phyloP scores from a whole-genome alignment of 1,284 basidiomycete genomes.

The Mycosarcoma maydis region DNA sequence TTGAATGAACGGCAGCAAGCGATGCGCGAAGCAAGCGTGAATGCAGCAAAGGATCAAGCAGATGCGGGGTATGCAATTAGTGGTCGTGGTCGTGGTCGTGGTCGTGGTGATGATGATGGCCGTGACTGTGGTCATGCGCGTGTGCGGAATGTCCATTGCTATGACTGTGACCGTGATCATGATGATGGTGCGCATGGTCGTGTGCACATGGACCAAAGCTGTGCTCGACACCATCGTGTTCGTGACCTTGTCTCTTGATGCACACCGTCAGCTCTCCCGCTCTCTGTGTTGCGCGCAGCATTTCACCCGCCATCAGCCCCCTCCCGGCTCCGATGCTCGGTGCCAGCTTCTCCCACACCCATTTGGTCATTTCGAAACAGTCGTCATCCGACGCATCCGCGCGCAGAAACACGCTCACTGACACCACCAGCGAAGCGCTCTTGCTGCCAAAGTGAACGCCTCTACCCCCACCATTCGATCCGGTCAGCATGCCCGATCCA shows the following conservation, averaged over 20 bases:
- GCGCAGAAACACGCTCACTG: slow-evolving; percentile 52
- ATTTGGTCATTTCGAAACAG: slow-evolving; percentile 58
- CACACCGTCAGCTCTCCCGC: slow-evolving; percentile 62
- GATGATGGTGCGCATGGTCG: slow-evolving; percentile 38
- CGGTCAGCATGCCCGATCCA: slow-evolving; percentile 37
- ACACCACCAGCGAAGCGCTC: slow-evolving; percentile 55
- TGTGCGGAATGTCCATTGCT: slow-evolving; percentile 5
- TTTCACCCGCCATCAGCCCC: slow-evolving; percentile 55
- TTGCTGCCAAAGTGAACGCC: slow-evolving; percentile 50
- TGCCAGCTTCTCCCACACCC: slow-evolving; percentile 60
- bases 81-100: slow-evolving; percentile 12
- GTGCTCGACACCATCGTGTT: slow-evolving; percentile 33
- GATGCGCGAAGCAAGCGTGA: too few species aligned
- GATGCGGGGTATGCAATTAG: slow-evolving; percentile 1
- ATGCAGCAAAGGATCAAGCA: not conserved
- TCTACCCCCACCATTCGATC: slow-evolving; percentile 9
- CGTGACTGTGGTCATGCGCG: slow-evolving; percentile 15
- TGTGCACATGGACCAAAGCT: slow-evolving; percentile 12
- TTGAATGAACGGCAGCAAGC: too few species aligned
- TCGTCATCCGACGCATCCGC: slow-evolving; percentile 52
- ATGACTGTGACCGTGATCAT: slow-evolving; percentile 34
- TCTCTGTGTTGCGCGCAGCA: slow-evolving; percentile 50
- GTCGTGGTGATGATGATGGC: slow-evolving; percentile 11
- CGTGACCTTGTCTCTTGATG: slow-evolving; percentile 54
- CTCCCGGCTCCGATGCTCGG: slow-evolving; percentile 54